phyloP scores from a whole-genome alignment of 2,329 filamentous ascomycete species.

The Epichloe elymi region DNA sequence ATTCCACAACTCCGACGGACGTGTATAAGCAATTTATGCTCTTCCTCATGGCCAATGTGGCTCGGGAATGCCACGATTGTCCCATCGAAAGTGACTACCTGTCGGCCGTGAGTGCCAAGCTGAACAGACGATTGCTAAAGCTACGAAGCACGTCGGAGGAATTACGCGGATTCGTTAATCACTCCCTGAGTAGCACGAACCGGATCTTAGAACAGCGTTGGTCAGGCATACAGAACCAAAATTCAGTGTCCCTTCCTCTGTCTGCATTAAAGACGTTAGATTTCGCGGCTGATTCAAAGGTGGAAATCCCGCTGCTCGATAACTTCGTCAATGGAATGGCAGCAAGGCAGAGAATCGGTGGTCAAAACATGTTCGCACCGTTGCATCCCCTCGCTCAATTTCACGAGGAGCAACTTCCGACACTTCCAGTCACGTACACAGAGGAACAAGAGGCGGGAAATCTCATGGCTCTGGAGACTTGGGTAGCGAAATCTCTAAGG shows the following conservation, averaged over 20 bases:
- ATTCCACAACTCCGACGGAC: conserved; percentile 1
- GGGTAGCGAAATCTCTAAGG: conserved; percentile 29
- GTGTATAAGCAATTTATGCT: conserved; percentile 5
- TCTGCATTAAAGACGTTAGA: neutral
- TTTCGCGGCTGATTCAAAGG: neutral
- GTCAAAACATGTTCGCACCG: neutral
- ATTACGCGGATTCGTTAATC: neutral
- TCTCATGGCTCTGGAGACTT: conserved; percentile 27
- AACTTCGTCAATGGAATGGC: neutral
- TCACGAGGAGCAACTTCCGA: neutral
- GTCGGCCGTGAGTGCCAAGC: conserved; percentile 27
- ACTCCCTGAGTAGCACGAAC: neutral
- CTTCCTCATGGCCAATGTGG: conserved; percentile 1
- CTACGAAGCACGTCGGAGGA: conserved; percentile 9
- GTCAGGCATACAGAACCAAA: conserved; percentile 33
- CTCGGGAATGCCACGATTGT: neutral
- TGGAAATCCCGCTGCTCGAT: conserved; percentile 7
- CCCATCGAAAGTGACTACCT: conserved; percentile 14
- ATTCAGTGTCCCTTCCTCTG: conserved; percentile 29
- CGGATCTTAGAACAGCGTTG: conserved; percentile 3
- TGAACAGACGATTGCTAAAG: conserved; percentile 28
- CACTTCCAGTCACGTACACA: neutral
- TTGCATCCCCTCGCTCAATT: neutral
- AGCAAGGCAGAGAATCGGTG: neutral
- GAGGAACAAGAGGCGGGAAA: neutral